These are phyloP conservation scores for Globisporangium paddicum DNA, from an alignment of 352 stramenopile species.

Conservation along the genomic window DNA sequence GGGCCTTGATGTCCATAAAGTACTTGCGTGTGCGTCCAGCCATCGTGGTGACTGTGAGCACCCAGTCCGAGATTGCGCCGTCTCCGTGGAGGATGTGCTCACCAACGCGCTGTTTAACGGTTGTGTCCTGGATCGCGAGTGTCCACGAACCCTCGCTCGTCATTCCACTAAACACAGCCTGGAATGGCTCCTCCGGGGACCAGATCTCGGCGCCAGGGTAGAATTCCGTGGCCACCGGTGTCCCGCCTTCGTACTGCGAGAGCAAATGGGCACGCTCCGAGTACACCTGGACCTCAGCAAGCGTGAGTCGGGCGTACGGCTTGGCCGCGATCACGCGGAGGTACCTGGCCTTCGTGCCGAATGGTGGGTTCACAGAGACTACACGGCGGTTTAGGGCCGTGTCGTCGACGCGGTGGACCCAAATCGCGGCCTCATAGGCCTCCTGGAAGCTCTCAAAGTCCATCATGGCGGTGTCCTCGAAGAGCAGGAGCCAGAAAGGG, in stretches of 20 bases:
- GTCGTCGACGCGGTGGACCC: slow-evolving; percentile 32
- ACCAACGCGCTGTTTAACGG: slow-evolving; percentile 9
- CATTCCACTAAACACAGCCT: slow-evolving; percentile 36
- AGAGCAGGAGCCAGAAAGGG: slow-evolving; percentile 78
- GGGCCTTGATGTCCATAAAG: slow-evolving; percentile 64
- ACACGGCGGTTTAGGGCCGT: slow-evolving; percentile 20
- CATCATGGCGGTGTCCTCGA: slow-evolving; percentile 48
- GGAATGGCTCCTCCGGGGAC: slow-evolving; percentile 66
- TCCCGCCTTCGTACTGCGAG: slow-evolving; percentile 53
- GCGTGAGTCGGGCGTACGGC: slow-evolving; percentile 33
- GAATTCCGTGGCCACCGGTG: slow-evolving; percentile 39
- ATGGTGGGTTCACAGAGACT: slow-evolving; percentile 42
- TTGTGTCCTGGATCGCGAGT: slow-evolving; percentile 41
- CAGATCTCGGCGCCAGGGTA: slow-evolving; percentile 42
- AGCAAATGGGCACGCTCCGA: slow-evolving; percentile 43
- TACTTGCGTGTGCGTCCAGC: slow-evolving; percentile 45
- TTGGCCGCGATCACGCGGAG: slow-evolving; percentile 53
- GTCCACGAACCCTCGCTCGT: slow-evolving; percentile 56
- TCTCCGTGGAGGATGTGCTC: slow-evolving; percentile 21
- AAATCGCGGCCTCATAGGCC: slow-evolving; percentile 40
- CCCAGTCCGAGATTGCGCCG: slow-evolving; percentile 71
- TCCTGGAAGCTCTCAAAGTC: slow-evolving; percentile 57
- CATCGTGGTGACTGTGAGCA: slow-evolving; percentile 57
- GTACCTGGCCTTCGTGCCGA: slow-evolving; percentile 44
- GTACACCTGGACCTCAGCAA: slow-evolving; percentile 80